Evolutionary conservation across 169 alveolate species (phyloP).

Genomic region (Plasmodium gonderi): DNA sequence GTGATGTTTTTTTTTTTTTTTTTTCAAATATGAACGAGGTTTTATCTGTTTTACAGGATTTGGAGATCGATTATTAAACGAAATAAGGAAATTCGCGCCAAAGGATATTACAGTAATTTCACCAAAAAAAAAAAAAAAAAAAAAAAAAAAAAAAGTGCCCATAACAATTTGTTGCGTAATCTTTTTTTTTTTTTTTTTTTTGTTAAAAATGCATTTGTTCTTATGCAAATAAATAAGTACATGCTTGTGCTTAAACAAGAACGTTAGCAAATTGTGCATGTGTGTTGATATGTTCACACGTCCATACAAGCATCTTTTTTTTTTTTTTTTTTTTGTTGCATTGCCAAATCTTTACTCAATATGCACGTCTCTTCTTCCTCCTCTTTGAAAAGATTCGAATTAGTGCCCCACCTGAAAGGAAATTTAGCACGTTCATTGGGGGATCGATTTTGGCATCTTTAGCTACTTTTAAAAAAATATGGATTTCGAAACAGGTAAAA

Average conservation of each 20-base stretch:
- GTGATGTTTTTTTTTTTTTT: background rate
- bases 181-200: background rate
- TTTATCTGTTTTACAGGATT: conserved; percentile 52
- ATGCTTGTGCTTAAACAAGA: no score
- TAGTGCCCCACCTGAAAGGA: conserved; percentile 74
- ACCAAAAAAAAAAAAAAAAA: background rate
- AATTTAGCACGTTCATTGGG: conserved; percentile 69
- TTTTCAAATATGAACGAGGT: background rate
- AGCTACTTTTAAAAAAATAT: conserved; percentile 64
- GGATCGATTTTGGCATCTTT: conserved; percentile 66
- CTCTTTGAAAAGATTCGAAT: conserved; percentile 39
- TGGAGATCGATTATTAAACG: conserved; percentile 81
- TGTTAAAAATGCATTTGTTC: background rate
- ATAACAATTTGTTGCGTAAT: background rate
- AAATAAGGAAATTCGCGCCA: conserved; percentile 83
- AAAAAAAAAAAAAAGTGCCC: background rate
- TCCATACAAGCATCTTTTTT: background rate
- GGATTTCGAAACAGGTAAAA: conserved; percentile 57
- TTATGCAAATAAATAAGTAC: no score
- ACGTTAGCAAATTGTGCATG: no score
- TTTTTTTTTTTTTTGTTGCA: background rate
- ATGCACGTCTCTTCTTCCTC: background rate
- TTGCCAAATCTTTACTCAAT: background rate
- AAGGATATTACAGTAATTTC: conserved; percentile 76
- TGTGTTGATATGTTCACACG: background rate